Evolutionary conservation across 257 asterid species (phyloP), one percentile per base, ranked within the genome.

Genomic region (Primulina huaijiensis): DNA sequence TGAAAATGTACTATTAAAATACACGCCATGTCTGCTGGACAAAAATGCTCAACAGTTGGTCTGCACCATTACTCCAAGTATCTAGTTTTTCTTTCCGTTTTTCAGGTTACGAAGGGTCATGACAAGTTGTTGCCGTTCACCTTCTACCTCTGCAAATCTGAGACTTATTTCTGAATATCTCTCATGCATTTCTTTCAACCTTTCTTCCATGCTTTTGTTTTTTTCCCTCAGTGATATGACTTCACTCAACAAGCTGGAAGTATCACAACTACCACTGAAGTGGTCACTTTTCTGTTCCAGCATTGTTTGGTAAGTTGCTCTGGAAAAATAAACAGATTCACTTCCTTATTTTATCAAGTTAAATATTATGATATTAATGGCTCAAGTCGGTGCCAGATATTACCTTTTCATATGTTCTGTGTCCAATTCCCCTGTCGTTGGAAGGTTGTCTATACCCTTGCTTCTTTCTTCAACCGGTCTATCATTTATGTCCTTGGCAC

Each of bases 121-220:
- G 75, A 91, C 99, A 74, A 93, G 99, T 74, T 93, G 86, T 79
- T 93, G 99, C 56, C 98, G 78, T 84, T 92, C 97, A 69, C 98
- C 97, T 84, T 92, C 98, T 72, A 92, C 98, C 85, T 92, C 96
- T 66, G 99, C 99, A 72, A 90, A 93, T 79, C 73, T 91, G 79
- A 93, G 97, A 77, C 99, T 93, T 76, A 90, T 85, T 83, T 93
- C 99, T 80, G 95, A 87, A 76, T 93, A 93, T 80, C 96, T 84
- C 63, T 87, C 97, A 67, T 81, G 90, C 96, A 93, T 86, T 71
- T 88, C 97, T 73, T 86, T 93, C 77, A 93, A 68, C 74, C 86
- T 95, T 34, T 79, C 78, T 67, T 81, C 97, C 95, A 85, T 87
- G 76, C 80, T 81, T 74, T 77, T 83, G 83, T 90, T 89, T 77